phyloP scores from a whole-genome alignment of 1,284 basidiomycete species.

The Puccinia triticina region DNA sequence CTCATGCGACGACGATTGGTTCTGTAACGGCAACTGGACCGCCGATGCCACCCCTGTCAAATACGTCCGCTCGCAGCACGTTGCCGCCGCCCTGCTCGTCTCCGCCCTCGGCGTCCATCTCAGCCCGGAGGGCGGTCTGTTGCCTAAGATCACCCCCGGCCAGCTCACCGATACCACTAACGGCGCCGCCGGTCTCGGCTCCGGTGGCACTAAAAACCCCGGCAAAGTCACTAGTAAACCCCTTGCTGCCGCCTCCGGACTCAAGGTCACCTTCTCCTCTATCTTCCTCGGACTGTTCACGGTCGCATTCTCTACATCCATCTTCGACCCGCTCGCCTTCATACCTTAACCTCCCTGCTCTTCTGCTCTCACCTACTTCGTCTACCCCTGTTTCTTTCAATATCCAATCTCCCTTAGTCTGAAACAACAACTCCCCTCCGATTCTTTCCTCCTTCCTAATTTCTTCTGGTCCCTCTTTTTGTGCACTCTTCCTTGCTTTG shows the following conservation, averaged over 20 bases:
- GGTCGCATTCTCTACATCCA: neutral
- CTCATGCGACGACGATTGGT: conserved; percentile 44
- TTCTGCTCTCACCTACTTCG: too few relatives aligned
- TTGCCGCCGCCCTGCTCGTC: conserved; percentile 36
- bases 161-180: conserved; percentile 36
- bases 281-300: neutral
- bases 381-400: too few relatives aligned
- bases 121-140: conserved; percentile 1
- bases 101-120: conserved; percentile 35
- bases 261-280: neutral
- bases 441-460: neutral
- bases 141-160: conserved; percentile 38
- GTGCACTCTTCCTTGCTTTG: too few relatives aligned
- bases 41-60: conserved; percentile 32
- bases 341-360: neutral
- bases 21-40: conserved; percentile 51
- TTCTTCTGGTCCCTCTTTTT: neutral
- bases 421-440: neutral
- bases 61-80: conserved; percentile 51
- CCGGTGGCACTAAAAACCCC: conserved; percentile 28
- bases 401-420: neutral
- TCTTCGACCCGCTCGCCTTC: neutral
- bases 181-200: conserved; percentile 31
- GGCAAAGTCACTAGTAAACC: conserved; percentile 33
- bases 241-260: conserved; percentile 9